phyloP scores from a whole-genome alignment of 2,329 filamentous ascomycete species.

The Exophiala lecanii-corni region DNA sequence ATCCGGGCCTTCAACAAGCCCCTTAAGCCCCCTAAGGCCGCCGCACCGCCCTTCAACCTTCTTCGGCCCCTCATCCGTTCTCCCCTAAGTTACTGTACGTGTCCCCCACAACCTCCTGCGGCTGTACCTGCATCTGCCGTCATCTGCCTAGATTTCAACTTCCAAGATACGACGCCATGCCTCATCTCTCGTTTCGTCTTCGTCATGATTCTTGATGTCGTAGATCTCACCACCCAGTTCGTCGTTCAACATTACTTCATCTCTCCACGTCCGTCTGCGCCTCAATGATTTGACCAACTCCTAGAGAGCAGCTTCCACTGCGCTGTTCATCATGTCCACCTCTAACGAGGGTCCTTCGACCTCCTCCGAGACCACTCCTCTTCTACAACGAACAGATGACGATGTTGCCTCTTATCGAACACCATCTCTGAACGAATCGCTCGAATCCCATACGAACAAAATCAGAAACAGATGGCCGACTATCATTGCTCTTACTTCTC shows the following conservation, averaged over 20 bases:
- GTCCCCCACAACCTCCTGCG: too few species aligned
- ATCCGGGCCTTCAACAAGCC: too few species aligned
- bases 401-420: conserved; percentile 29
- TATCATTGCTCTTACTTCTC: conserved; percentile 63
- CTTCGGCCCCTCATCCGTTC: too few species aligned
- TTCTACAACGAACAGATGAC: conserved; percentile 33
- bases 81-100: too few species aligned
- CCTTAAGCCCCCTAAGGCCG: too few species aligned
- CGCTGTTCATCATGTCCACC: conserved; percentile 19
- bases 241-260: too few species aligned
- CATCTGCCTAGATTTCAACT: too few species aligned
- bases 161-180: too few species aligned
- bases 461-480: conserved; percentile 66
- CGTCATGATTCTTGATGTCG: conserved; percentile 1
- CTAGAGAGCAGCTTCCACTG: not conserved
- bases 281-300: not conserved
- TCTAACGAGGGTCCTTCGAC: conserved; percentile 16
- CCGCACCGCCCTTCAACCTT: too few species aligned
- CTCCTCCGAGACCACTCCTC: conserved; percentile 41
- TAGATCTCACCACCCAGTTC: not conserved
- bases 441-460: conserved; percentile 23
- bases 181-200: too few species aligned
- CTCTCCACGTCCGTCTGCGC: too few species aligned
- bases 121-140: too few species aligned
- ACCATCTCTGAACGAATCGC: conserved; percentile 22